phyloP scores from a whole-genome alignment of 805 yeast genomes.

The Saccharomycopsis guyanensis region DNA sequence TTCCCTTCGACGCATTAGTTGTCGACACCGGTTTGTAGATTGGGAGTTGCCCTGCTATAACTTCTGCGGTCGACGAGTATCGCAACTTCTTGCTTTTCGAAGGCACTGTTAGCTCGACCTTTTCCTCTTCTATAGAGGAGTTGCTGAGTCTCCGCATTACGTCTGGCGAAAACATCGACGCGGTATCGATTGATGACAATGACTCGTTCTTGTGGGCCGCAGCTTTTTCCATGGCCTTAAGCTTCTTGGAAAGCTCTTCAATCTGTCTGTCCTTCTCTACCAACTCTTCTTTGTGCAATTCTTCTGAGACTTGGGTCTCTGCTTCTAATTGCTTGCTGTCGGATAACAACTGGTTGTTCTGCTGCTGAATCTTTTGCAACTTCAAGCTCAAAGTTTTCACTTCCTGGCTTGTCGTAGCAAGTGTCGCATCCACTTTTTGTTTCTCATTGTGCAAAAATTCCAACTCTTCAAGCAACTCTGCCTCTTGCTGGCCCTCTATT shows the following conservation, averaged over 20 bases:
- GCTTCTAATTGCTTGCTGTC: slow-evolving; percentile 8
- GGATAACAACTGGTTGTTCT: background rate
- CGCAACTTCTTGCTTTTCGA: slow-evolving; percentile 1
- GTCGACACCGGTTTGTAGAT: slow-evolving; percentile 42
- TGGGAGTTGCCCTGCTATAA: slow-evolving; percentile 33
- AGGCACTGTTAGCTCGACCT: background rate
- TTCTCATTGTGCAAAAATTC: slow-evolving; percentile 14
- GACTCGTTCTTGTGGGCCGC: background rate
- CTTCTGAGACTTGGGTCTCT: slow-evolving; percentile 8
- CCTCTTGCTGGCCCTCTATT: slow-evolving; percentile 4
- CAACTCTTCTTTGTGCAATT: slow-evolving; percentile 11
- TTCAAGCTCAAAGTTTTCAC: slow-evolving; percentile 4
- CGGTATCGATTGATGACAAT: slow-evolving; percentile 10
- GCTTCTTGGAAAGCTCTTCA: slow-evolving; percentile 2
- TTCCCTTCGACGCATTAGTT: slow-evolving; percentile 65
- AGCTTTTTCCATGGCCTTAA: background rate
- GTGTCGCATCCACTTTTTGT: slow-evolving; percentile 6
- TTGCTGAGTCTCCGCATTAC: slow-evolving; percentile 6
- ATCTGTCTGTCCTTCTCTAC: slow-evolving; percentile 6
- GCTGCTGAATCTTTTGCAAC: background rate
- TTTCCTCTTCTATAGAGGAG: slow-evolving; percentile 6
- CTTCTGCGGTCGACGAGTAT: slow-evolving; percentile 22
- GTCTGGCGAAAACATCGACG: slow-evolving; percentile 10
- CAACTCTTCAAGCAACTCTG: background rate
- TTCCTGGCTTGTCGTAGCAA: slow-evolving; percentile 8